These are phyloP conservation scores for Gaultheria prostrata DNA, from an alignment of 148 eudicot species.

Conservation along the genomic window DNA sequence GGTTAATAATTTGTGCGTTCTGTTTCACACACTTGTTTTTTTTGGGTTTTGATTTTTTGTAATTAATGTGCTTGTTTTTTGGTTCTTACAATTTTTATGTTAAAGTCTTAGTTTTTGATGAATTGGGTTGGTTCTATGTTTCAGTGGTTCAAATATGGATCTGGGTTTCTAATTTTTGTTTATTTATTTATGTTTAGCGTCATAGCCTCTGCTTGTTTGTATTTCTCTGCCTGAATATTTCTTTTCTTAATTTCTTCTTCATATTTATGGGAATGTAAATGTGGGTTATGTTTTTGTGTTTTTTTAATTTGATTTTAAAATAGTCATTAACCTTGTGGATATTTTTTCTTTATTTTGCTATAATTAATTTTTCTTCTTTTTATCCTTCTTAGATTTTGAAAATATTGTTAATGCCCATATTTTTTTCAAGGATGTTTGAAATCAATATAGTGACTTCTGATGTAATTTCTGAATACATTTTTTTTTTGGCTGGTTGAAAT, in stretches of 20 bases:
- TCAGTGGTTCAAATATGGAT: conserved; percentile 9
- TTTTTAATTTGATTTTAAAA: background rate
- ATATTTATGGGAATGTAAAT: background rate
- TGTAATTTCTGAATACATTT: background rate
- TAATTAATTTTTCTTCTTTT: background rate
- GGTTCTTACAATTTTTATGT: background rate
- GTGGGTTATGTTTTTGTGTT: background rate
- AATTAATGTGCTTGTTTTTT: conserved; percentile 17
- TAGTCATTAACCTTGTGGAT: background rate
- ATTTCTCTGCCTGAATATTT: conserved; percentile 1
- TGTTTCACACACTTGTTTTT: background rate
- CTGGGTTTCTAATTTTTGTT: conserved; percentile 4
- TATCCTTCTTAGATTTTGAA: background rate
- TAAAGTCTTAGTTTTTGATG: conserved; percentile 4
- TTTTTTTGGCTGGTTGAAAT: background rate
- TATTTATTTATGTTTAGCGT: background rate
- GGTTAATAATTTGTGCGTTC: conserved; percentile 1
- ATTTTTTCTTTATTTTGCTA: background rate
- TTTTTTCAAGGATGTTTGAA: background rate
- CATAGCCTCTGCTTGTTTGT: background rate
- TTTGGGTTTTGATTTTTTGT: conserved; percentile 8
- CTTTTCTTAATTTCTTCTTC: background rate
- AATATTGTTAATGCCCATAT: background rate
- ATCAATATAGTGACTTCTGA: background rate
- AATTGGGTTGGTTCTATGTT: conserved; percentile 15